Evolutionary conservation across 768 basidiomycete genomes (phyloP).

Genomic region (Boletus sp.): DNA sequence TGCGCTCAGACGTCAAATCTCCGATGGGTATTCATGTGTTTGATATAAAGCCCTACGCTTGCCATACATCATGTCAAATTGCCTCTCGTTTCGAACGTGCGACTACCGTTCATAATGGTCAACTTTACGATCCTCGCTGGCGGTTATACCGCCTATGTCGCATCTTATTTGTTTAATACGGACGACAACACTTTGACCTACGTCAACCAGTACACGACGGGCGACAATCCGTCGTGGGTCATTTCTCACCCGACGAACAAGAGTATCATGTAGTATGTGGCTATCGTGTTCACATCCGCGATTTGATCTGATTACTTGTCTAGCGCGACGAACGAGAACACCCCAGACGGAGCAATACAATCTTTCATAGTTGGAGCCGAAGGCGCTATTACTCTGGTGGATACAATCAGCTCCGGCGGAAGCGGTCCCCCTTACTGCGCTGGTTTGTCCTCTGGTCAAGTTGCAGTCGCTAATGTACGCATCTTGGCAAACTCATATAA

Average conservation of each 20-base stretch:
- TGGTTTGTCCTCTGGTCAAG: slow-evolving; percentile 52
- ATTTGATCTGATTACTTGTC: not conserved
- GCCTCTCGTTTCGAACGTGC: not conserved
- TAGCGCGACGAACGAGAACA: slow-evolving; percentile 64
- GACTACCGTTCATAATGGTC: slow-evolving; percentile 47
- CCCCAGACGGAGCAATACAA: slow-evolving; percentile 43
- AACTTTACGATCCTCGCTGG: slow-evolving; percentile 68
- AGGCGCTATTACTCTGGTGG: slow-evolving; percentile 46
- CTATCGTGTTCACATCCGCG: not conserved
- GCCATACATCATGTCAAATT: too few relatives aligned
- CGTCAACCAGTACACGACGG: slow-evolving; percentile 39
- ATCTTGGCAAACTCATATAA: not conserved
- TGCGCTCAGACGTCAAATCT: too few relatives aligned
- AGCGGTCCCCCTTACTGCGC: slow-evolving; percentile 50
- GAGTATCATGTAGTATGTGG: slow-evolving; percentile 59
- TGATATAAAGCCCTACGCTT: too few relatives aligned
- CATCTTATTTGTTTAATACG: slow-evolving; percentile 61
- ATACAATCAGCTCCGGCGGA: slow-evolving; percentile 50
- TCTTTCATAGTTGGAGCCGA: slow-evolving; percentile 49
- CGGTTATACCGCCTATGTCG: slow-evolving; percentile 59
- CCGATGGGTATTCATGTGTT: too few relatives aligned
- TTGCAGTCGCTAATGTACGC: slow-evolving; percentile 59
- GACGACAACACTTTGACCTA: slow-evolving; percentile 47
- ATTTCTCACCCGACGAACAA: slow-evolving; percentile 52
- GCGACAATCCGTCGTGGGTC: slow-evolving; percentile 61